Evolutionary conservation across 148 eudicot genomes (phyloP).

Genomic region (Fallopia convolvulus): DNA sequence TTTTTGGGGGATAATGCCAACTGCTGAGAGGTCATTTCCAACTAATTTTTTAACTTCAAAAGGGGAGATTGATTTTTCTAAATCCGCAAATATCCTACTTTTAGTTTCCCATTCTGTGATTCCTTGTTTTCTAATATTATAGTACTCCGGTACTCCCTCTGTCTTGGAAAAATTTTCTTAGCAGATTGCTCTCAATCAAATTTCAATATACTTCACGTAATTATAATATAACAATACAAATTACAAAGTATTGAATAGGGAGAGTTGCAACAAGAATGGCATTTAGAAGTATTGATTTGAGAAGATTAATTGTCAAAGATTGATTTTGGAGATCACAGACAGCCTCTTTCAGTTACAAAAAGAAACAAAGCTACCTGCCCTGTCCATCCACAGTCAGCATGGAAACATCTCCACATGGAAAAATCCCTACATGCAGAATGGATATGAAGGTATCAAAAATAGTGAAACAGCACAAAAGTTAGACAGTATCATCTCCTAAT

Average conservation of each 20-base stretch:
- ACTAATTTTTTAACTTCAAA: not conserved
- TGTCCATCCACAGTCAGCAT: conserved; percentile 38
- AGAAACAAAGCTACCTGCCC: conserved; percentile 29
- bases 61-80: not conserved
- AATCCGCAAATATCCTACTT: not conserved
- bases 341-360: not conserved
- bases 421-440: conserved; percentile 22
- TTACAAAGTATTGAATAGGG: not conserved
- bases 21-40: not conserved
- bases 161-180: not conserved
- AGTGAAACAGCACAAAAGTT: not conserved
- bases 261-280: not conserved
- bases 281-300: not conserved
- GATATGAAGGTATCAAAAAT: not conserved
- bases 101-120: not conserved
- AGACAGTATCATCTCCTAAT: not conserved
- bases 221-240: not conserved
- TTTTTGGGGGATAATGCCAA: not conserved
- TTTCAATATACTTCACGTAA: not conserved
- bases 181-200: not conserved
- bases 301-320: conserved; percentile 7
- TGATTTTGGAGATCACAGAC: not conserved
- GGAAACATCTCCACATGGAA: conserved; percentile 44
- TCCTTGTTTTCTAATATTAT: not conserved
- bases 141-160: not conserved